Conservation (phyloP, 176 grass and related monocot genomes). For the Triticum timopheevii region DNA sequence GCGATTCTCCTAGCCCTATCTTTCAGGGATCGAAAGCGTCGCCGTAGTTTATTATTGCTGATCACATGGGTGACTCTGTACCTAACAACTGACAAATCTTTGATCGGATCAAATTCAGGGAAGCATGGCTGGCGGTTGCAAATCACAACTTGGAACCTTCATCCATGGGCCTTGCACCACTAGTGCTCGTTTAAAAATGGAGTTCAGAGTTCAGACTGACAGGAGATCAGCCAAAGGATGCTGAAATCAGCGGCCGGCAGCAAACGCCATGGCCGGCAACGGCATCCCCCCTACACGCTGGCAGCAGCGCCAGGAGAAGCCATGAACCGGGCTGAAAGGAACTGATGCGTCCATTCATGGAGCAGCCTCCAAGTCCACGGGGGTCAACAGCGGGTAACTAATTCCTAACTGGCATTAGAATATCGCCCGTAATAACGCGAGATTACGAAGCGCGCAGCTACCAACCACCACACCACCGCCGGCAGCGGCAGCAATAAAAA, state of each 20-base stretch:
- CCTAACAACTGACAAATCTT: slow-evolving; percentile 24
- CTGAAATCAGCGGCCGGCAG: slow-evolving; percentile 18
- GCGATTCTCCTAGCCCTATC: background rate
- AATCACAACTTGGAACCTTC: background rate
- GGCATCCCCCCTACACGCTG: slow-evolving; percentile 6
- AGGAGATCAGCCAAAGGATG: slow-evolving; percentile 19
- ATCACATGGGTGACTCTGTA: slow-evolving; percentile 9
- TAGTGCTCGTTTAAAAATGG: background rate
- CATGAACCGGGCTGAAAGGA: background rate
- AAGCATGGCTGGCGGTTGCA: background rate
- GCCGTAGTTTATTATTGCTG: background rate
- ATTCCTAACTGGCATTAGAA: background rate
- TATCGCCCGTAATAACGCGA: background rate
- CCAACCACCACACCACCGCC: slow-evolving; percentile 30
- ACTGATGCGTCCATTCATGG: background rate
- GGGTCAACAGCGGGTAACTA: background rate
- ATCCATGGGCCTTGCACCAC: background rate
- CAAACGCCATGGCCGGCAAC: background rate
- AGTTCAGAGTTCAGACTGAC: slow-evolving; percentile 14
- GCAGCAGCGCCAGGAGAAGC: slow-evolving; percentile 4
- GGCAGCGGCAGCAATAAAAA: slow-evolving; percentile 3
- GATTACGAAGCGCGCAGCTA: slow-evolving; percentile 13
- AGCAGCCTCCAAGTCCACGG: background rate
- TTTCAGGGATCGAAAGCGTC: slow-evolving; percentile 7
- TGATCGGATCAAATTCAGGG: background rate